Evolutionary conservation across 2,329 filamentous ascomycete genomes (phyloP).

Genomic region (Botrytis medusae): DNA sequence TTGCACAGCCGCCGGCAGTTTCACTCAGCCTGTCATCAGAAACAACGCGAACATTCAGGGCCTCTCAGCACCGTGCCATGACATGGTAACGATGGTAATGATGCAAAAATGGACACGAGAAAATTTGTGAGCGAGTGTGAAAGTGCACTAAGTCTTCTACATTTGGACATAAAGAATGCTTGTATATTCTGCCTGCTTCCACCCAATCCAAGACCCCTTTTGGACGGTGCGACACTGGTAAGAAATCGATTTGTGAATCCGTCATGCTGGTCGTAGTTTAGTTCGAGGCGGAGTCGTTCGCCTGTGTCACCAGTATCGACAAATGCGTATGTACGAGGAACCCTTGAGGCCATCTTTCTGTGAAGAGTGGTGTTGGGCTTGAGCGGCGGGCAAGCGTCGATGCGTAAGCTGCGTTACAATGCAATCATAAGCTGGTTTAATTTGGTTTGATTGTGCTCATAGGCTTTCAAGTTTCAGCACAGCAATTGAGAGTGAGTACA

Average conservation of each 20-base stretch:
- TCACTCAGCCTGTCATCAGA: conserved; percentile 19
- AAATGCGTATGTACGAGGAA: conserved; percentile 6
- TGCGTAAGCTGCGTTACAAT: conserved; percentile 13
- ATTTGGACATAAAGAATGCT: conserved; percentile 13
- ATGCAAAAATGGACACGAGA: conserved; percentile 33
- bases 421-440: conserved; percentile 4
- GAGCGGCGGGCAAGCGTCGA: conserved; percentile 14
- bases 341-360: not conserved
- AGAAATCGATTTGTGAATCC: conserved; percentile 19
- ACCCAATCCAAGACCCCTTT: not conserved
- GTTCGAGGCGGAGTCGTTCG: conserved; percentile 24
- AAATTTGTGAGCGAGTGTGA: conserved; percentile 10
- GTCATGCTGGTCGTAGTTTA: conserved; percentile 23
- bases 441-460: conserved; percentile 5
- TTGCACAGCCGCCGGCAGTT: conserved; percentile 23
- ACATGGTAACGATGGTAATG: not conserved
- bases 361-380: conserved; percentile 14
- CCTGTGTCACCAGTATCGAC: conserved; percentile 14
- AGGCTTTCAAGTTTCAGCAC: not conserved
- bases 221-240: conserved; percentile 20
- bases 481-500: conserved; percentile 9
- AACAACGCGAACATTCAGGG: conserved; percentile 15
- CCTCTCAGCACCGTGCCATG: not conserved
- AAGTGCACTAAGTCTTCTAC: not conserved
- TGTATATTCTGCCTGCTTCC: conserved; percentile 18